Base-by-base conservation (phyloP, 352 stramenopile species). In the Thraustochytrium sp. region DNA sequence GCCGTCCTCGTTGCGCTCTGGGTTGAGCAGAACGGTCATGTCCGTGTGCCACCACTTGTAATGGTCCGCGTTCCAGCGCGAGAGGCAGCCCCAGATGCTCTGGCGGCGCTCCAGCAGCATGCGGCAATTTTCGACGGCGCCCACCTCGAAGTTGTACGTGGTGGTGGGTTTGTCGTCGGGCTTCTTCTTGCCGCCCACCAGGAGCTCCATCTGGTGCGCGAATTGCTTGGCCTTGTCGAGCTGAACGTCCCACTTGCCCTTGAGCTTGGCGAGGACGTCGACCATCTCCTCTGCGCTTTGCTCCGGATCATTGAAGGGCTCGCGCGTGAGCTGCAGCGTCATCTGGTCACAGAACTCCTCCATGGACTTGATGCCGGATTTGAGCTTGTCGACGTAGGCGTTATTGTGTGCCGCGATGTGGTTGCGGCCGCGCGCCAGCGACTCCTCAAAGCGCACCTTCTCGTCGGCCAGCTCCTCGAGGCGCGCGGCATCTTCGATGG, bases 331-430 rank as follows among this genome's bases (percentile, higher is more conserved):
- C 29, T 80, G 68, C 23, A 80, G 31, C 34, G 68, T 80, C 48
- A 80, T 80, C 38, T 80, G 68, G 51, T 80, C 68, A 26, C 68
- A 80, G 46, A 63, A 80, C 68, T 80, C 68, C 53, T 80, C 68
- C 68, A 80, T 80, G 23, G 46, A 40, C 16, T 68, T 80, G 38
- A 80, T 80, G 34, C 68, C 68, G 5, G 31, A 23, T 42, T 80
- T 80, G 34, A 80, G 42, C 42, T 80, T 80, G 26, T 80, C 68
- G 16, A 80, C 68, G 38, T 80, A 80, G n/a, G 68, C 42, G 31
- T 64, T 80, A 44, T 80, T 80, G 9, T 80, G 68, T 5, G 68
- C 68, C 4, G 31, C 37, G 49, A 80, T 80, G 68, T 80, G 68
- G 31, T 80, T 80, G 34, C 68, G 68, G 5, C 21, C 68, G 16